These are phyloP conservation scores for Naematelia aurantialba DNA, from an alignment of 768 basidiomycete species.

Conservation along the genomic window DNA sequence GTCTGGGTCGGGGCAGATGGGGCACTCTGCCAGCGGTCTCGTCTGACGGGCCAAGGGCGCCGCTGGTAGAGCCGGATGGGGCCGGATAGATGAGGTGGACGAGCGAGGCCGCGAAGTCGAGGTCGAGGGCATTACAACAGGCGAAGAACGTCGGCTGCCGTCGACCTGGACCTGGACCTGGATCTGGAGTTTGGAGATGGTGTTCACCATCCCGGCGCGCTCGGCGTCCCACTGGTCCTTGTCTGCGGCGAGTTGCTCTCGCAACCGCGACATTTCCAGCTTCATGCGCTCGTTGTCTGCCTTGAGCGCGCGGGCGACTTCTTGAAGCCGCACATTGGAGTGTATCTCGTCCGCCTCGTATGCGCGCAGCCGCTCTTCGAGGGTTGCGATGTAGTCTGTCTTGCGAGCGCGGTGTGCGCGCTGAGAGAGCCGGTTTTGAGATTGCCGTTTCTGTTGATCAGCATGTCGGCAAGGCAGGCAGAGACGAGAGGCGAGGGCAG, in stretches of 20 bases:
- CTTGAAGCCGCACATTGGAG: constrained; percentile 44
- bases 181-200: constrained; percentile 3
- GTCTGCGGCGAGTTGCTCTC: neutral
- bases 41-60: neutral
- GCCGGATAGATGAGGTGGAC: neutral
- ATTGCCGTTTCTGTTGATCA: constrained; percentile 35
- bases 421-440: constrained; percentile 44
- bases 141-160: neutral
- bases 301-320: constrained; percentile 42
- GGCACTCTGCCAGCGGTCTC: constrained; percentile 24
- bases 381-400: constrained; percentile 39
- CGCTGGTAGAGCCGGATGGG: neutral
- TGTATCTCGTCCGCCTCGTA: constrained; percentile 45
- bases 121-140: neutral
- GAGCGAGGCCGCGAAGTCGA: neutral
- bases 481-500: no score
- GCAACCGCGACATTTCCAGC: constrained; percentile 14
- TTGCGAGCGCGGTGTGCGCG: constrained; percentile 38
- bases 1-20: constrained; percentile 45
- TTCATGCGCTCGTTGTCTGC: constrained; percentile 39
- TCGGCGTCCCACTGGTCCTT: constrained; percentile 13
- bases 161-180: constrained; percentile 3
- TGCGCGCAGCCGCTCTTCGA: constrained; percentile 39
- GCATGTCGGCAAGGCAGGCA: neutral
- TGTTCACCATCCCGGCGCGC: constrained; percentile 5